Base-by-base conservation (phyloP, 371 early-diverging fungal genomes). In the Haplosporangium sp. region DNA sequence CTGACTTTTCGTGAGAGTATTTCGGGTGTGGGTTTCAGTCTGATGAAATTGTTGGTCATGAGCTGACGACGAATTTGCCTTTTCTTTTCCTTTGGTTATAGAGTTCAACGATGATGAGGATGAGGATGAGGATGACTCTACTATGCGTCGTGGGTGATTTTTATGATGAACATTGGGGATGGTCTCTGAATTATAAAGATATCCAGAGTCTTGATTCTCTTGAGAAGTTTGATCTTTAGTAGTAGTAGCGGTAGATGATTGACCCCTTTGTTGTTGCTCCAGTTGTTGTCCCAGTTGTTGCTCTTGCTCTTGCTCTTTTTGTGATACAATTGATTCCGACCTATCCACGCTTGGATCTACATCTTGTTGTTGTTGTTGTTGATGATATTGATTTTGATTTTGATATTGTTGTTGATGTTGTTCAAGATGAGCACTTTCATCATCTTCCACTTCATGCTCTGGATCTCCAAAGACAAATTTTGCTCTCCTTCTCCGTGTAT, bases 401-500 rank as follows among this genome's bases (percentile, higher is more conserved):
- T 20, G 47, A 42, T 63, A 11, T 47, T 53, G 11, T 35, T 35
- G 53, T 37, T 1, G 48, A 20, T 67, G 56, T 19, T 61, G 65
- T 55, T 52, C 63, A n/a, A 44, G 69, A 7, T 44, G 71, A 15
- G 42, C 65, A 45, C 44, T 48, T 19, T 65, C 39, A 37, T 68
- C 40, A 37, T 8, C 40, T 27, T 60, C 65, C 38, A 64, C 34
- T 13, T 55, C 59, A 3, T 50, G 52, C 9, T 67, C 63, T 11
- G 62, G 62, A 39, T 62, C 67, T 34, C 75, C 75, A 62, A 50
- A 74, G 3, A 65, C 66, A 53, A 74, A 74, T 44, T 74, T 74
- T 27, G 75, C 70, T 48, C 62, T 58, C 27, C 75, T 52, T 35
- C 48, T 39, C 37, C 60, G 52, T 1, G 11, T 50, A 20, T 1